A percentile compares a stretch with the other conserved stretches of the same genome.
Evolutionary conservation across 305 asterid species (phyloP).

Genomic region (Ajuga reptans): DNA sequence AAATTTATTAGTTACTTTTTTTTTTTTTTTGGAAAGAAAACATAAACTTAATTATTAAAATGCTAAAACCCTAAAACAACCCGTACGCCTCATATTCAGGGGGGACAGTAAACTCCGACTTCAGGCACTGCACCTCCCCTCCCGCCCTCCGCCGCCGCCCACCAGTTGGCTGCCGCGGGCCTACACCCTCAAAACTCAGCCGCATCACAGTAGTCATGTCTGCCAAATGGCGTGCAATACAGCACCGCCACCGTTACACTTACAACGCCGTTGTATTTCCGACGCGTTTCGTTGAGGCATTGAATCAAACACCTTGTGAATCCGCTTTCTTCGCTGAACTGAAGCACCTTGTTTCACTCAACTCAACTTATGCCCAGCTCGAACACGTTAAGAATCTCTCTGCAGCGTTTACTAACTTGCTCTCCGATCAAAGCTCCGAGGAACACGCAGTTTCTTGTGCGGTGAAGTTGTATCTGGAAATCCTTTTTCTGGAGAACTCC

Average conservation of each 20-base stretch:
- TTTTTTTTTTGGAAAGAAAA: no score
- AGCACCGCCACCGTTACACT: conserved; percentile 94
- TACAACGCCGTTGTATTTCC: conserved; percentile 72
- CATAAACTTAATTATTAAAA: background rate
- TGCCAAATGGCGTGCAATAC: conserved; percentile 91
- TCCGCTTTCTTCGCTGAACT: conserved; percentile 45
- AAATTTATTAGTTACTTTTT: no score
- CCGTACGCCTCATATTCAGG: background rate
- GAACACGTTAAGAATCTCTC: conserved; percentile 62
- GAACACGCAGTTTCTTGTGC: conserved; percentile 36
- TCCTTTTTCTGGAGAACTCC: conserved; percentile 74
- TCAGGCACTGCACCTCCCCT: conserved; percentile 6
- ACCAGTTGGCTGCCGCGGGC: background rate
- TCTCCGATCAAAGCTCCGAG: conserved; percentile 41
- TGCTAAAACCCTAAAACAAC: conserved; percentile 30
- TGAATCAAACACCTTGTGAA: conserved; percentile 42
- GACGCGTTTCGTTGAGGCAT: conserved; percentile 47
- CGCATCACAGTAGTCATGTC: conserved; percentile 44
- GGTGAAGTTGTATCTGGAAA: conserved; percentile 53
- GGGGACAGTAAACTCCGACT: background rate
- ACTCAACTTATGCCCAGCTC: conserved; percentile 78
- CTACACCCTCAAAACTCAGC: background rate
- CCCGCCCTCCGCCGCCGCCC: conserved; percentile 12
- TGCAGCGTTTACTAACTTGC: conserved; percentile 45
- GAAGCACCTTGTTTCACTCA: conserved; percentile 54